These are phyloP conservation scores for Sporothrix schenckii DNA, from an alignment of 2,329 filamentous ascomycete species.

Conservation along the genomic window DNA sequence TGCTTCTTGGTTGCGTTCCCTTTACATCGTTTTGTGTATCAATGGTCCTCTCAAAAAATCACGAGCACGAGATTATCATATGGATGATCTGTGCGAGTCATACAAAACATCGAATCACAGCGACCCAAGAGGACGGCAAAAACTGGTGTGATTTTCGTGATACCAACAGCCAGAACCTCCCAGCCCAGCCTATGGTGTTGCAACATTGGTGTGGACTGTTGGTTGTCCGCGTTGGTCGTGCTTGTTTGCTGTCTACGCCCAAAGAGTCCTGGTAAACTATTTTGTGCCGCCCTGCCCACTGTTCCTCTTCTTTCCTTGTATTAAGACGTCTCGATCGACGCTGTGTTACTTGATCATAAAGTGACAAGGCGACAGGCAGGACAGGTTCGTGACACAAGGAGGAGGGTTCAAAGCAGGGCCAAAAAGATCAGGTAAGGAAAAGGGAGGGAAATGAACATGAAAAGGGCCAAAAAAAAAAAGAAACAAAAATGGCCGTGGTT, in stretches of 20 bases:
- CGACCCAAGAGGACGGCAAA: background rate
- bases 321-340: slow-evolving; percentile 8
- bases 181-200: background rate
- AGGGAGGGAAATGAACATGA: background rate
- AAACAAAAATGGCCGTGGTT: slow-evolving; percentile 1
- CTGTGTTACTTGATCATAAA: background rate
- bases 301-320: background rate
- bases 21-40: background rate
- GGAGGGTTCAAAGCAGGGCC: no score
- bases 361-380: slow-evolving; percentile 11
- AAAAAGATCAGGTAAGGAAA: background rate
- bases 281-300: background rate
- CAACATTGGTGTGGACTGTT: background rate
- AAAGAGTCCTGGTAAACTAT: background rate
- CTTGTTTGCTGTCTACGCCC: background rate
- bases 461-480: background rate
- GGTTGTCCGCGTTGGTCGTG: background rate
- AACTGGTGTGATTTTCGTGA: slow-evolving; percentile 3
- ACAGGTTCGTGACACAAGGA: background rate
- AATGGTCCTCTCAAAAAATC: background rate
- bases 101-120: background rate
- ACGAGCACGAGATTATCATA: slow-evolving; percentile 5
- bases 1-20: slow-evolving; percentile 1
- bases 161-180: background rate
- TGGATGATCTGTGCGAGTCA: background rate